Conservation (phyloP, 805 yeast genomes). For the Starmerella apicola region DNA sequence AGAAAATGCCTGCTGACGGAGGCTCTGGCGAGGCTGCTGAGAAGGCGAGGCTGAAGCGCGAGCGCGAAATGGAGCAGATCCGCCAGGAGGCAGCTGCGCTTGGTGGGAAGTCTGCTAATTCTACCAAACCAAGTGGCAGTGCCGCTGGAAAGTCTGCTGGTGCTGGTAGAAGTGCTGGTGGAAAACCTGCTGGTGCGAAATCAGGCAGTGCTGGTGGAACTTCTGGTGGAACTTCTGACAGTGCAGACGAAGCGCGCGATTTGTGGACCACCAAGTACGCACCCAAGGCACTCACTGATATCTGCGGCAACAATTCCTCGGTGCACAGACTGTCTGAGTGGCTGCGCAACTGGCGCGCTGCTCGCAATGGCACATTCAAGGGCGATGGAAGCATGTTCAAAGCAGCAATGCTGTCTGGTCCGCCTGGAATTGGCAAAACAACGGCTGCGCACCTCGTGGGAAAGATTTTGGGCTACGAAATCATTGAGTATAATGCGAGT, state of each 20-base stretch:
- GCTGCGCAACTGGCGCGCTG: slow-evolving; percentile 64
- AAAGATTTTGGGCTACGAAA: slow-evolving; percentile 61
- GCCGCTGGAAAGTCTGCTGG: too few relatives aligned
- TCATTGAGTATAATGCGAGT: slow-evolving; percentile 80
- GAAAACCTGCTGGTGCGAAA: neutral
- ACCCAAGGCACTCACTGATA: slow-evolving; percentile 58
- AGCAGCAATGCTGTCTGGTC: slow-evolving; percentile 82
- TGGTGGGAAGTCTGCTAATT: neutral
- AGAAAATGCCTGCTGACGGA: slow-evolving; percentile 81
- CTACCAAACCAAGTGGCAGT: too few relatives aligned
- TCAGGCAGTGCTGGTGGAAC: neutral
- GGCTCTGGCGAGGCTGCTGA: slow-evolving; percentile 74
- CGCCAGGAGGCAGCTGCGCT: slow-evolving; percentile 25
- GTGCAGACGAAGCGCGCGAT: slow-evolving; percentile 27
- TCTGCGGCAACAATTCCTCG: slow-evolving; percentile 82
- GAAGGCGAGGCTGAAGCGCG: slow-evolving; percentile 50
- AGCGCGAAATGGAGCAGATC: slow-evolving; percentile 55
- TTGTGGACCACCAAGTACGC: slow-evolving; percentile 93
- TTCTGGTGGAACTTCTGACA: neutral
- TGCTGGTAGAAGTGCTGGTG: neutral
- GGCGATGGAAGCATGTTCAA: slow-evolving; percentile 55
- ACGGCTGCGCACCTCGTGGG: slow-evolving; percentile 81
- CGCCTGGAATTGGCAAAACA: slow-evolving; percentile 92
- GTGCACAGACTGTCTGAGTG: slow-evolving; percentile 56
- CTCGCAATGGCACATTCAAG: slow-evolving; percentile 43